Base-by-base conservation (phyloP, 1,139 yeast genomes). In the Candida pseudoviswanathii region DNA sequence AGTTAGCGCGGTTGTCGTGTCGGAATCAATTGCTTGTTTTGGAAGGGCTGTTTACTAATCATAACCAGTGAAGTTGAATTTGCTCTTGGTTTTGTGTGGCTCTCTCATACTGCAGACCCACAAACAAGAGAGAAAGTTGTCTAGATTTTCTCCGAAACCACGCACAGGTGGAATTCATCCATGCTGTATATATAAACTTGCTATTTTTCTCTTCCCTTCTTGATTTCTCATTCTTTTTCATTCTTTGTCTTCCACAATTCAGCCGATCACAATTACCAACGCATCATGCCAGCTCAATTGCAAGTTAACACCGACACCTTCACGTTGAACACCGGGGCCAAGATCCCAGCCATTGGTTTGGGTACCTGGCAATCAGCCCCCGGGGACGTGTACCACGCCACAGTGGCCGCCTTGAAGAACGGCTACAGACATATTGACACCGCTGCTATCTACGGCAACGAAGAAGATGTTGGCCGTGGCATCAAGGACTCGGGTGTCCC, bases 361-460 rank as follows among this genome's bases (percentile, higher is more conserved):
- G 95, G 96, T 38, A 88, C 96, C n/a, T 88, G 91, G 90, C 78
- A 79, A 64, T 78, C 90, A 11, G 67, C 80, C 22, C 77, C 78
- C 27, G 75, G 78, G 40, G 83, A 80, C 47, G 84, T 79, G n/a
- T 80, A 82, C 61, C 68, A 75, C 25, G 80, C 94, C 21, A 87
- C 83, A 30, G 68, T 79, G 51, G 66, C 75, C 36, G 96, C 96
- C 1, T 68, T 89, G 55, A 74, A 81, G 58, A 71, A 77, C 29
- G 96, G 96, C 16, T 87, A 87, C 68, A 78, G 84, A 57, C 96
- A 88, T 69, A 85, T 89, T 54, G 96, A 89, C 65, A 81, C 90
- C 49, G 96, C 96, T 41, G 82, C 82, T 42, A 78, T 80, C 47
- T 87, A 86, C 66, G 71, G 72, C 27, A 87, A 86, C 61, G 94